Evolutionary conservation across 768 basidiomycete genomes (phyloP).

Genomic region (Termitomyces sp.): DNA sequence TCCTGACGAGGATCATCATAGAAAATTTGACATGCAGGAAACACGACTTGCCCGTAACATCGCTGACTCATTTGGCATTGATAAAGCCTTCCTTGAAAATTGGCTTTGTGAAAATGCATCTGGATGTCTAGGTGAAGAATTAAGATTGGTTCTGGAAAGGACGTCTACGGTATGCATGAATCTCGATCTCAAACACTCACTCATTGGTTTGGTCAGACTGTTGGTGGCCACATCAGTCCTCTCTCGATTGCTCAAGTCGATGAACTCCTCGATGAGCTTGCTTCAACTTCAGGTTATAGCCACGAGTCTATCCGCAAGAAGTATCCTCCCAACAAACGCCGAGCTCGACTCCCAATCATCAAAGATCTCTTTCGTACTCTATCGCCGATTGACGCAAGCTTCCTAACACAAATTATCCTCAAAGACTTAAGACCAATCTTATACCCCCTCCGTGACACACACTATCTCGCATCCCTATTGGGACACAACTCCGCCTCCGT

Average conservation of each 20-base stretch:
- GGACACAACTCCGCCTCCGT: constrained; percentile 57
- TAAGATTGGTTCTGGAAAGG: constrained; percentile 42
- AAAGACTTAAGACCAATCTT: constrained; percentile 81
- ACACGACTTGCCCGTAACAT: constrained; percentile 50
- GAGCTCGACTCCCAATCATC: constrained; percentile 38
- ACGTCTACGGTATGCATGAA: constrained; percentile 33
- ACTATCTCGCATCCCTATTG: constrained; percentile 48
- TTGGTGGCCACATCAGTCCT: constrained; percentile 31
- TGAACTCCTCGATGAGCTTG: constrained; percentile 68
- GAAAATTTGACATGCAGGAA: constrained; percentile 77
- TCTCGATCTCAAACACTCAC: neutral
- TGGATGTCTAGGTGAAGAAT: constrained; percentile 72
- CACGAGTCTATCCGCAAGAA: constrained; percentile 38
- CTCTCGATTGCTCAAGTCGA: constrained; percentile 54
- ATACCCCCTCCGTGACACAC: constrained; percentile 56
- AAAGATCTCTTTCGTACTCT: constrained; percentile 56
- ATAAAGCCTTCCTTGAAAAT: constrained; percentile 23
- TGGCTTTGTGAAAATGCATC: constrained; percentile 41
- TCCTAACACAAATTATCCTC: constrained; percentile 84
- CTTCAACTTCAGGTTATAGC: constrained; percentile 62
- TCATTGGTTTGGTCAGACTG: constrained; percentile 16
- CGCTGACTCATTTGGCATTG: constrained; percentile 41
- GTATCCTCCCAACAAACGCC: constrained; percentile 20
- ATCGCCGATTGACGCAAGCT: constrained; percentile 58
- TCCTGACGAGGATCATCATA: constrained; percentile 70